Percentiles rank a stretch among this genome's conserved stretches.
These are phyloP conservation scores for Angomonas ambiguus DNA, from an alignment of 208 protist species.

Conservation along the genomic window DNA sequence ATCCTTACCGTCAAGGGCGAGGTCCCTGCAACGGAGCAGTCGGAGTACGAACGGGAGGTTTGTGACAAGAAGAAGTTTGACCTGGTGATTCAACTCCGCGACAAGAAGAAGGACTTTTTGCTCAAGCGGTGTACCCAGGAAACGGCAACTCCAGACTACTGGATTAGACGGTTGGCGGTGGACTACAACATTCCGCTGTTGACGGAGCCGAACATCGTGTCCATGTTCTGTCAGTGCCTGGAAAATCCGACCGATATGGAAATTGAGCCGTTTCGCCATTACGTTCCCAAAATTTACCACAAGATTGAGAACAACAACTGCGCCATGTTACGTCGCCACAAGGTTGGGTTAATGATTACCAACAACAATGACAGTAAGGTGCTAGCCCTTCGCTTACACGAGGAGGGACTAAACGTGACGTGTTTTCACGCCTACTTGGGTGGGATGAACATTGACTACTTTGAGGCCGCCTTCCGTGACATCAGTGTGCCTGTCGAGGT, in stretches of 20 bases:
- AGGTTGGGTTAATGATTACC: slow-evolving; percentile 88
- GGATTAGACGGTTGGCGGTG: slow-evolving; percentile 84
- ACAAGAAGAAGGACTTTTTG: slow-evolving; percentile 81
- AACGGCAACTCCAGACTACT: slow-evolving; percentile 78
- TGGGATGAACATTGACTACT: slow-evolving; percentile 67
- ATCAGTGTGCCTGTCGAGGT: slow-evolving; percentile 80
- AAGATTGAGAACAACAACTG: slow-evolving; percentile 89
- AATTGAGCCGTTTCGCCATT: slow-evolving; percentile 81
- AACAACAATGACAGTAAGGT: slow-evolving; percentile 89
- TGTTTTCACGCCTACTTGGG: slow-evolving; percentile 90
- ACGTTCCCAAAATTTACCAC: slow-evolving; percentile 85
- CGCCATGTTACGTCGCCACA: slow-evolving; percentile 80
- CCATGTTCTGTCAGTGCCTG: slow-evolving; percentile 69
- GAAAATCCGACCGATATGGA: slow-evolving; percentile 46
- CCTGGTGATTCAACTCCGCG: slow-evolving; percentile 87
- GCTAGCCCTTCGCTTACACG: slow-evolving; percentile 65
- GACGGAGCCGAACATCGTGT: slow-evolving; percentile 81
- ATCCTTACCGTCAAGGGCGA: slow-evolving; percentile 45
- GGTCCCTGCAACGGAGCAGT: slow-evolving; percentile 5
- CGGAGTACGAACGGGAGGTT: slow-evolving; percentile 52
- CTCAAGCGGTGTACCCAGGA: slow-evolving; percentile 66
- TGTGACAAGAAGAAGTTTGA: slow-evolving; percentile 66
- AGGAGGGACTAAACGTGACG: slow-evolving; percentile 77
- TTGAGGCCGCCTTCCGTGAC: slow-evolving; percentile 70
- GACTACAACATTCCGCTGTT: slow-evolving; percentile 89